phyloP scores from a whole-genome alignment of 768 basidiomycete genomes.

The Cubamyces lactineus region DNA sequence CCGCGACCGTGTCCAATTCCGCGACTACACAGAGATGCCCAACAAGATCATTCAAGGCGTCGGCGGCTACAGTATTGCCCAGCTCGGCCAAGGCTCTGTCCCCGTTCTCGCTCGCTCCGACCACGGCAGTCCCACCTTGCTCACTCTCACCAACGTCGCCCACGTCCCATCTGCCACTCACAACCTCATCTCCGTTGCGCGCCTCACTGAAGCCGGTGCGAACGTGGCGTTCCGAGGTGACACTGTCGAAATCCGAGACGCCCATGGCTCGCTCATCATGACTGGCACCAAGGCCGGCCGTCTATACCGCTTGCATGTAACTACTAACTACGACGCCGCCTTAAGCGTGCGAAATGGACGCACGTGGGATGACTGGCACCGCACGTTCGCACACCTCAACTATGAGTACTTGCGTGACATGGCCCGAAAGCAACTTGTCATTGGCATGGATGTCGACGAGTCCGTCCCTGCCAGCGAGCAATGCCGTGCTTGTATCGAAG shows the following conservation, averaged over 20 bases:
- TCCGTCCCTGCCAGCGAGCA: neutral
- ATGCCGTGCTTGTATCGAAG: conserved; percentile 27
- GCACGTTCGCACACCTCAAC: conserved; percentile 22
- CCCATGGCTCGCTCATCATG: neutral
- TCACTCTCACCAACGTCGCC: conserved; percentile 21
- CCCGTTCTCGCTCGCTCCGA: neutral
- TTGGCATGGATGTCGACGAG: conserved; percentile 18
- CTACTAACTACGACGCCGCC: too few species aligned
- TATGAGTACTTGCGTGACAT: conserved; percentile 4
- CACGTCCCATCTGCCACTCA: conserved; percentile 19
- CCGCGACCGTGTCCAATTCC: conserved; percentile 4
- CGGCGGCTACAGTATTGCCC: conserved; percentile 8
- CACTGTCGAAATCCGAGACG: neutral
- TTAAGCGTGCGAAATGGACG: neutral
- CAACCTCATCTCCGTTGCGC: conserved; percentile 24
- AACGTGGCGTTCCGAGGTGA: neutral
- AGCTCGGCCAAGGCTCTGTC: conserved; percentile 16
- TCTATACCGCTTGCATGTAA: conserved; percentile 5
- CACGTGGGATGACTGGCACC: conserved; percentile 25
- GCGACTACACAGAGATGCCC: conserved; percentile 6
- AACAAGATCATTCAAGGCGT: conserved; percentile 18
- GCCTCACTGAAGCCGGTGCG: conserved; percentile 4
- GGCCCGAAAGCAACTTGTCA: conserved; percentile 8
- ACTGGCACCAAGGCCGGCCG: conserved; percentile 3
- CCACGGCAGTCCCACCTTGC: neutral